phyloP scores from a whole-genome alignment of 2,329 filamentous ascomycete genomes.

The Fusarium algeriense region DNA sequence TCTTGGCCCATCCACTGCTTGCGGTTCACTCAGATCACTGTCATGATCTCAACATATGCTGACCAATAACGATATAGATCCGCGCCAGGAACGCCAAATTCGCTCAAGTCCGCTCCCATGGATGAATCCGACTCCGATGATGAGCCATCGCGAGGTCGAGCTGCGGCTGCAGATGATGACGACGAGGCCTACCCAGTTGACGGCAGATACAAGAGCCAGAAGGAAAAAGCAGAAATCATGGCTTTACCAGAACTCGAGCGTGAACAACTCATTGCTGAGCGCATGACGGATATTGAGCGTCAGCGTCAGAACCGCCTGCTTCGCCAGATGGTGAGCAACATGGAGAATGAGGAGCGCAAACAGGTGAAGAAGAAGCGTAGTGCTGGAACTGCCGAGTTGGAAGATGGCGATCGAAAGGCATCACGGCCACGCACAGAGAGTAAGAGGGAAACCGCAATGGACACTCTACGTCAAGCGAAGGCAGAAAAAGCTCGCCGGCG shows the following conservation, averaged over 20 bases:
- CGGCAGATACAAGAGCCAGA: slow-evolving; percentile 80
- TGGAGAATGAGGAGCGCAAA: slow-evolving; percentile 71
- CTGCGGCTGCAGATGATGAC: slow-evolving; percentile 64
- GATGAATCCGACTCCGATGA: slow-evolving; percentile 81
- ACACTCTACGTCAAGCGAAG: slow-evolving; percentile 71
- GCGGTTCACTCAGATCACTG: neutral
- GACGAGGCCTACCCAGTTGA: slow-evolving; percentile 85
- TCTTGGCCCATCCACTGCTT: neutral
- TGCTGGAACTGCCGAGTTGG: slow-evolving; percentile 80
- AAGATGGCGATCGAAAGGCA: slow-evolving; percentile 80
- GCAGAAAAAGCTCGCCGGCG: slow-evolving; percentile 68
- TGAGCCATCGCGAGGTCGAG: slow-evolving; percentile 60
- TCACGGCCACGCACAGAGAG: slow-evolving; percentile 74
- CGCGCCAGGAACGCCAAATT: slow-evolving; percentile 76
- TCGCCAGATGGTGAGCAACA: slow-evolving; percentile 78
- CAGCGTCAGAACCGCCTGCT: slow-evolving; percentile 86
- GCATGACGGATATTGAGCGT: slow-evolving; percentile 83
- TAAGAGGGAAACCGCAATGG: slow-evolving; percentile 72
- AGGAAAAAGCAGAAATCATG: slow-evolving; percentile 84
- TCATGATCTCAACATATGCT: slow-evolving; percentile 12
- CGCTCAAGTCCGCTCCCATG: slow-evolving; percentile 87
- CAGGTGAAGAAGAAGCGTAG: slow-evolving; percentile 77
- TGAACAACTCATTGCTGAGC: slow-evolving; percentile 89
- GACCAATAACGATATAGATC: slow-evolving; percentile 65
- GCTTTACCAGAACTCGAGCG: slow-evolving; percentile 89